phyloP scores from a whole-genome alignment of 2,329 filamentous ascomycete species.

The Penicillium oxalicum region DNA sequence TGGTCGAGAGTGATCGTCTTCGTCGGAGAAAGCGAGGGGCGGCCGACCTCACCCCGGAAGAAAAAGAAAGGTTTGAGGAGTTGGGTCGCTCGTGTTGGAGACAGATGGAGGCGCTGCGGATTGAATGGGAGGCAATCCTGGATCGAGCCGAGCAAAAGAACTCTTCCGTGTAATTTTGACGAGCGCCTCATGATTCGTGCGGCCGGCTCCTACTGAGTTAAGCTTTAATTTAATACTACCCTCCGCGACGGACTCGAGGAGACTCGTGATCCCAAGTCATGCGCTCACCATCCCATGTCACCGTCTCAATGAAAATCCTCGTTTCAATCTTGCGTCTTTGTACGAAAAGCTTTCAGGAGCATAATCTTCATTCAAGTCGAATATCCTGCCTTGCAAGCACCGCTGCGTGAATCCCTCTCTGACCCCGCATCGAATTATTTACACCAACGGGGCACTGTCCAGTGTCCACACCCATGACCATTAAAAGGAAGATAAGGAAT shows the following conservation, averaged over 20 bases:
- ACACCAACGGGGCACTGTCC: slow-evolving; percentile 27
- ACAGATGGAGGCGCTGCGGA: slow-evolving; percentile 39
- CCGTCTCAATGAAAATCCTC: too few relatives aligned
- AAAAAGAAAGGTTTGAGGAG: slow-evolving; percentile 35
- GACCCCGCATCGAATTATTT: slow-evolving; percentile 21
- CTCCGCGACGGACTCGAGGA: too few relatives aligned
- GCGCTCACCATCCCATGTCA: too few relatives aligned
- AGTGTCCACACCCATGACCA: slow-evolving; percentile 28
- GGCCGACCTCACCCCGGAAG: slow-evolving; percentile 49
- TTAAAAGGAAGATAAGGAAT: slow-evolving; percentile 28
- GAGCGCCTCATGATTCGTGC: too few relatives aligned
- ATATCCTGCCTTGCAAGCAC: too few relatives aligned
- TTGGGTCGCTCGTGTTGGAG: slow-evolving; percentile 38
- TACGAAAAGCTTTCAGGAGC: too few relatives aligned
- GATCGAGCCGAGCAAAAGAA: slow-evolving; percentile 27
- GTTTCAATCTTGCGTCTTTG: too few relatives aligned
- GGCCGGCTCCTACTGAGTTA: not conserved
- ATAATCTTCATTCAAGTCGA: too few relatives aligned
- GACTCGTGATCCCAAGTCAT: too few relatives aligned
- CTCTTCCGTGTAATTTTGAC: not conserved
- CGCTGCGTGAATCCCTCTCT: too few relatives aligned
- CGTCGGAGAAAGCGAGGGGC: slow-evolving; percentile 55
- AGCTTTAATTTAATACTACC: too few relatives aligned
- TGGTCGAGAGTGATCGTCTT: slow-evolving; percentile 46
- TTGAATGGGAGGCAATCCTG: slow-evolving; percentile 36